Evolutionary conservation across 225 moss, liverwort and hornwort genomes (phyloP), one percentile per base, ranked within the genome.

Genomic region (Physcomitrium patens): DNA sequence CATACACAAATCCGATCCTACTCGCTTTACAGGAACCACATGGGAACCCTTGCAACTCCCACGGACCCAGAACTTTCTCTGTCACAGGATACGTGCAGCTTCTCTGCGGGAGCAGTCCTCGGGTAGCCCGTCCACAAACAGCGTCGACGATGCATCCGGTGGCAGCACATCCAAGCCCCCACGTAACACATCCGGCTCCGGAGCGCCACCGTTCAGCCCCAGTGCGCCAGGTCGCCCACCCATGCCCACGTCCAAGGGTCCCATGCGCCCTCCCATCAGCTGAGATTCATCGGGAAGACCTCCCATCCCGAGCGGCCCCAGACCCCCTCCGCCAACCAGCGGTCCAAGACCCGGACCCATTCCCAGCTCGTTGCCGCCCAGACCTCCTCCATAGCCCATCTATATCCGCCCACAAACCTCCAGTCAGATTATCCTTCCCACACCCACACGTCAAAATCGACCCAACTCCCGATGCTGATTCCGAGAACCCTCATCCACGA

Each of bases 41-140:
- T 1, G 24, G 24, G 24, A 1, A 24, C 24, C 24, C 24, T 24
- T 24, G 24, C 24, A 24, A 24, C 24, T 24, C 24, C 24, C 1
- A 24, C 1, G 24, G 1, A 1, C 24, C 24, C 24, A 24, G 24
- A 24, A 24, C 24, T 24, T 24, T 24, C 24, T 24, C 24, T 24
- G 52, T 16, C 27, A 60, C 67, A 79, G 89, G 89, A 93, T 93
- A 93, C 93, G 97, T 53, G 97, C 97, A 73, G 97, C 97, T 93
- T 99, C 97, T 87, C 97, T 84, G 74, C 97, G 92, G 49, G 97
- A 91, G 76, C 97, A 99, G 85, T 99, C 97, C 58, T 95, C 87
- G 64, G 97, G 97, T 37, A 99, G 94, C 52, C 97, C 97, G 78
- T 99, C 97, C 8, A 99, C 97, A 23, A 99, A 99, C 8, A 99